Base-by-base conservation (phyloP, 495 filamentous ascomycete species). In the Penicillium riverlandense region DNA sequence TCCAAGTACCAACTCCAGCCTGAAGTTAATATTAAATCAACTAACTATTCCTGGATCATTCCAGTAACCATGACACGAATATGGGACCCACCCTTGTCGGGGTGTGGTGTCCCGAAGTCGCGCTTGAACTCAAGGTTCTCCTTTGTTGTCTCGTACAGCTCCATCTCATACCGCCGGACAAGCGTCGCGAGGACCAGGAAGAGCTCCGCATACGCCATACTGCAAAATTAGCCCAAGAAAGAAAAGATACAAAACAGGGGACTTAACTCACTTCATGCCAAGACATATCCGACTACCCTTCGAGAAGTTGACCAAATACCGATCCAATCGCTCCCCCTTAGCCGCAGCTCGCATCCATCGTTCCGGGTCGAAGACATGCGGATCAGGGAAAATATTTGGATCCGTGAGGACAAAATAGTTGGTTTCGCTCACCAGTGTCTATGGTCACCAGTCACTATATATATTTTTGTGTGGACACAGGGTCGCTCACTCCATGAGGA, bases 321-420 rank as follows among this genome's bases (percentile, higher is more conserved):
- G 57, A 16, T 67, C 59, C 4, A 74, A 41, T 16, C 47, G 52
- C n/a, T 63, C 41, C 2, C 62, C 58, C 15, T 53, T 55, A 6
- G 45, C 54, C 7, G 62, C 48, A 12, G 60, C 54, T 8, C 48
- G 57, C 14, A 76, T 52, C 73, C 73, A 82, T 15, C 77, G 63
- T 9, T 74, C 69, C 5, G 77, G 75, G 6, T 62, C 49, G 49
- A 77, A 80, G 11, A 48, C 49, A 4, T 67, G 45, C 0, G 76
- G 68, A 8, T 75, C 47, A 0, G 74, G 67, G 47, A 77, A 82
- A 33, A 77, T 53, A 2, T 47, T 49, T 22, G 72, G 64, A 49
- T 77, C 62, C 40, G 55, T 66, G 41, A 73, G 70, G 38, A 72
- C 54, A 33, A 72, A 68, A 15, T 66, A 67, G 12, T 62, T 58